Evolutionary conservation across 75 land plant genomes (phyloP), one percentile per base, ranked within the genome.

Genomic region (Pinus tabuliformis): DNA sequence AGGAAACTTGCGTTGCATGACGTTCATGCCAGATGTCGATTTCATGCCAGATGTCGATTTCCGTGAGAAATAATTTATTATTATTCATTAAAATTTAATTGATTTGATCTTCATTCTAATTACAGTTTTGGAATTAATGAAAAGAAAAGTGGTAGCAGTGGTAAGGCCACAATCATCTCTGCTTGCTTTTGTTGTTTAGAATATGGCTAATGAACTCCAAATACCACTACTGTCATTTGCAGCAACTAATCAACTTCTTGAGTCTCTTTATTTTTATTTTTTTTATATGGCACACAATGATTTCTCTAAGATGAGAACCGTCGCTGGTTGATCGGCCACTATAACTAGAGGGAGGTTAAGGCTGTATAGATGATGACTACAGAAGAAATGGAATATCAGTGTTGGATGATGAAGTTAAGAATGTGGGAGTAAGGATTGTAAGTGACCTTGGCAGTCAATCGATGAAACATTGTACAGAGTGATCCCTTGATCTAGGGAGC

Each of bases 301-400:
- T n/a, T n/a, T n/a, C n/a, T n/a, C n/a, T n/a, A n/a, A n/a, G n/a
- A n/a, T n/a, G n/a, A n/a, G n/a, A n/a, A n/a, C n/a, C n/a, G n/a
- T n/a, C n/a, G n/a, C n/a, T n/a, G n/a, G n/a, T n/a, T n/a, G n/a
- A 68, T 80, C 56, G 64, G 73, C 33, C 73, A 75, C 57, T 86
- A 79, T 71, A 70, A 81, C 8, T 86, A 85, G 87, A 54, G 75
- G 56, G 62, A 85, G 42, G 81, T 86, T 3, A 75, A 83, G 39
- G 87, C 81, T 18, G 24, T 86, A 11, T 86, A 71, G 87, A 86
- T 73, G 85, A 86, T 63, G 87, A 86, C 73, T 76, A 79, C 74
- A 85, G 87, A 45, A 73, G 77, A 49, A 86, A 83, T 71, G 87
- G 87, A 6, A 59, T 86, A 20, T 59, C 73, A 15, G 73, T 85